phyloP scores from a whole-genome alignment of 1,284 basidiomycete genomes.

The Somion occarium region DNA sequence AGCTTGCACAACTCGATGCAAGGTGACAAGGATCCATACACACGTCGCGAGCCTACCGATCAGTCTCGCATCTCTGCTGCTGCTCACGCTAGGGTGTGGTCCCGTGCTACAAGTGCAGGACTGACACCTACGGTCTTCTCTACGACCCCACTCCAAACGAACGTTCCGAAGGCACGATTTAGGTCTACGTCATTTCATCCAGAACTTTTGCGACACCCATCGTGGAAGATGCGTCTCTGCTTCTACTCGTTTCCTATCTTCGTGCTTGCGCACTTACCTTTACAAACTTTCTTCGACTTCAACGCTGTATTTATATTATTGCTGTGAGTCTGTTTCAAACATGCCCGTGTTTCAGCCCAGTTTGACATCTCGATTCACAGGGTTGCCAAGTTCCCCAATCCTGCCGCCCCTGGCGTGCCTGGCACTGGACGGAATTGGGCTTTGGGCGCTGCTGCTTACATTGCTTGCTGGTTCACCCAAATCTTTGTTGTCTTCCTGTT shows the following conservation, averaged over 20 bases:
- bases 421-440: slow-evolving; percentile 74
- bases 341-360: slow-evolving; percentile 10
- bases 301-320: slow-evolving; percentile 74
- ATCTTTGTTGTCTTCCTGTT: slow-evolving; percentile 71
- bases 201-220: slow-evolving; percentile 59
- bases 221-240: slow-evolving; percentile 48
- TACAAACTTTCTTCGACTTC: slow-evolving; percentile 80
- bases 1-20: slow-evolving; percentile 49
- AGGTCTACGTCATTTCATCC: slow-evolving; percentile 57
- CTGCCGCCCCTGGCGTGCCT: slow-evolving; percentile 57
- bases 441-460: slow-evolving; percentile 72
- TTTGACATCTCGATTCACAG: slow-evolving; percentile 31
- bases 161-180: slow-evolving; percentile 55
- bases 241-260: slow-evolving; percentile 65
- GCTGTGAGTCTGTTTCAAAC: slow-evolving; percentile 48
- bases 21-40: slow-evolving; percentile 26
- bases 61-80: slow-evolving; percentile 40
- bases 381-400: slow-evolving; percentile 65
- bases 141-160: slow-evolving; percentile 29
- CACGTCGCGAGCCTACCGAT: slow-evolving; percentile 46
- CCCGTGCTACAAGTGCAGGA: slow-evolving; percentile 50
- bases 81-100: slow-evolving; percentile 45
- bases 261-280: slow-evolving; percentile 62
- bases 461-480: slow-evolving; percentile 74
- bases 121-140: slow-evolving; percentile 44